phyloP scores from a whole-genome alignment of 106 monocot species.

The Platanthera zijinensis region DNA sequence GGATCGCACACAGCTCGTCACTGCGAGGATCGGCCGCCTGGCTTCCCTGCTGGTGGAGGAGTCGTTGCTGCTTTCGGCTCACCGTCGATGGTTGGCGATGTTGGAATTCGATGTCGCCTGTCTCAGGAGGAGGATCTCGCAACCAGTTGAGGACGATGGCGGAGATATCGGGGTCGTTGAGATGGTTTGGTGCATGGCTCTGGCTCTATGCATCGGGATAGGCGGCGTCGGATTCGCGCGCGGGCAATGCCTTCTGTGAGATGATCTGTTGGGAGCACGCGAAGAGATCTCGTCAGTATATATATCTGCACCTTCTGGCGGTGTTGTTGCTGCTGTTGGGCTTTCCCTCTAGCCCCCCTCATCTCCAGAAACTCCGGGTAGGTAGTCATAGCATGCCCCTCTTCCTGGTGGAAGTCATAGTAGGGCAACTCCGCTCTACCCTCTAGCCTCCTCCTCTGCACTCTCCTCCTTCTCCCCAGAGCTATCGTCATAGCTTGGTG shows the following conservation, averaged over 20 bases:
- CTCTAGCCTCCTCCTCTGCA: too few relatives aligned
- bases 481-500: too few relatives aligned
- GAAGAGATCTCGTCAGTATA: too few relatives aligned
- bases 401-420: too few relatives aligned
- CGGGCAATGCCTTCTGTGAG: constrained; percentile 17
- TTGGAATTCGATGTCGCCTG: constrained; percentile 40
- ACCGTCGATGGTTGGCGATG: constrained; percentile 45
- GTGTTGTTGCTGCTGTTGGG: too few relatives aligned
- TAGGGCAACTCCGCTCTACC: too few relatives aligned
- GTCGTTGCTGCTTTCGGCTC: constrained; percentile 37
- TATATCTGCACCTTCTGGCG: too few relatives aligned
- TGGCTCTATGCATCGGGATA: constrained; percentile 19
- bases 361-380: too few relatives aligned
- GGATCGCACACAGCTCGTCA: constrained; percentile 19
- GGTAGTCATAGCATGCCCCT: too few relatives aligned
- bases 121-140: constrained; percentile 13
- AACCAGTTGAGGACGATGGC: not conserved
- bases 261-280: too few relatives aligned
- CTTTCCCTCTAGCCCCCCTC: too few relatives aligned
- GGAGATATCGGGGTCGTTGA: not conserved
- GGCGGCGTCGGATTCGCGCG: constrained; percentile 16
- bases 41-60: constrained; percentile 30
- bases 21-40: constrained; percentile 18
- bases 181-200: constrained; percentile 9
- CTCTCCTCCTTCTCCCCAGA: too few relatives aligned